Evolutionary conservation across 345 rosid genomes (phyloP).

Genomic region (Eucalyptus pumila): DNA sequence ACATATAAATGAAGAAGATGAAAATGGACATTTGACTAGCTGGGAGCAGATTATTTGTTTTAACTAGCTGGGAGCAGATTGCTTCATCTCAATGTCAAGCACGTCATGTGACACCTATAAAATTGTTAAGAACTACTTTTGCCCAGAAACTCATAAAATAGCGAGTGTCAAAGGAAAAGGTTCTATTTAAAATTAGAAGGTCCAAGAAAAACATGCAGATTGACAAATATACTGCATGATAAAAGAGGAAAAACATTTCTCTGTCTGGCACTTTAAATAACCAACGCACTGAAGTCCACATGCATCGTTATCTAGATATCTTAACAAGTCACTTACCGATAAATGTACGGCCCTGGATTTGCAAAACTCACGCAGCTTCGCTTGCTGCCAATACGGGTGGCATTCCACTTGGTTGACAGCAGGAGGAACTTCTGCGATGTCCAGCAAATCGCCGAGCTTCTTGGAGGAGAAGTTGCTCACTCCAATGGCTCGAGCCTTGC

Average conservation of each 20-base stretch:
- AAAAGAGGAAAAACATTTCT: neutral
- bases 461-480: constrained; percentile 77
- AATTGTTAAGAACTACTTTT: neutral
- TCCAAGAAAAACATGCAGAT: neutral
- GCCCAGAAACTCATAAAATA: neutral
- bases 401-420: constrained; percentile 83
- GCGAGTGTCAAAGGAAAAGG: neutral
- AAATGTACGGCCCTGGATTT: constrained; percentile 68
- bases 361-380: constrained; percentile 53
- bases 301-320: neutral
- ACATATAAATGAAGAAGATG: neutral
- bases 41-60: neutral
- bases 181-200: neutral
- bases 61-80: neutral
- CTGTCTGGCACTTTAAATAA: neutral
- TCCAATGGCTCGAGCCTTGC: constrained; percentile 73
- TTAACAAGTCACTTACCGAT: constrained; percentile 33
- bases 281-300: neutral
- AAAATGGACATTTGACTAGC: neutral
- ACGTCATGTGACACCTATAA: neutral
- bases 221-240: neutral
- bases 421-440: constrained; percentile 65
- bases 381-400: constrained; percentile 78
- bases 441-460: constrained; percentile 60
- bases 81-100: neutral